Evolutionary conservation across 192 early-diverging fungal genomes (phyloP), one percentile per base, ranked within the genome.

Genomic region (Backusella tuberculispora): DNA sequence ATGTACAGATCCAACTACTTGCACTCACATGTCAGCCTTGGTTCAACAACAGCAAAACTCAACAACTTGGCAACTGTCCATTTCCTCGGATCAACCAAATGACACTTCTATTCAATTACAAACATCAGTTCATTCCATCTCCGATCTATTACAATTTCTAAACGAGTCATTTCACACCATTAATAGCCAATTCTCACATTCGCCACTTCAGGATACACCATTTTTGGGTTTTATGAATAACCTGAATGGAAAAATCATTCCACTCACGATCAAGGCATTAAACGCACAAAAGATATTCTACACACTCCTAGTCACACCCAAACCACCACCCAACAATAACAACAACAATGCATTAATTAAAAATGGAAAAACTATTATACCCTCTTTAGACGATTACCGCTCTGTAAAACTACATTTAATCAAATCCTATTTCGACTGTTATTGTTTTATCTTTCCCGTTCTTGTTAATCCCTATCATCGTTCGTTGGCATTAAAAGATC

Each of bases 51-150:
- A 60, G 53, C 53, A 60, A 26, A 24, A 60, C 19, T 24, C 53
- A 9, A 26, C 53, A 5, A 26, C 53, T 4, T 60, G 53, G 53
- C 53, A 60, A 60, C 21, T 60, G 9, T 21, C 53, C 21, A 60
- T 60, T 12, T 60, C 53, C 3, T 26, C 53, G 2, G 53, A 60
- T 60, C 21, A 60, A 60, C 24, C 53, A 60, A 60, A 13, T 21
- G 24, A 24, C 53, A 26, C 53, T 13, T 19, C 24, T 0, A 60
- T 60, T 26, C 53, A 60, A 9, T 7, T 60, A 4, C 53, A 60
- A 60, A 60, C 53, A 60, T 60, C 53, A 3, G 53, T 60, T 5
- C 53, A 60, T 60, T 60, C 53, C 53, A 26, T 60, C 53, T 60
- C 53, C 26, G 53, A 60, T 60, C 53, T 60, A 60, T 26, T 60